These are phyloP conservation scores for Yamadazyma oceani DNA, from an alignment of 1,139 yeast species.

Conservation along the genomic window DNA sequence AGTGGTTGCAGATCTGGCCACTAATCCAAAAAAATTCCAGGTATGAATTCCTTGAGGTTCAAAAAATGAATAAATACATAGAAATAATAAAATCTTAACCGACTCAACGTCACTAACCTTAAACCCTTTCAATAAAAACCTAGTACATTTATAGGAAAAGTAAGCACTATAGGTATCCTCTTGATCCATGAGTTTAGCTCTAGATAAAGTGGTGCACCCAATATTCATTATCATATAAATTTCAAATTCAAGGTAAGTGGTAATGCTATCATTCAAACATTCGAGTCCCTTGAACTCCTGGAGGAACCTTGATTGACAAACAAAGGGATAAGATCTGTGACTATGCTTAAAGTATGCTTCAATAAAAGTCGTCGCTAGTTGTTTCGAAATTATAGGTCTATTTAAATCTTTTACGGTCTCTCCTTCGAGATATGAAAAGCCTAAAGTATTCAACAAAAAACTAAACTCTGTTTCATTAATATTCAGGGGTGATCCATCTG, in stretches of 20 bases:
- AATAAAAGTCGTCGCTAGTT: conserved; percentile 12
- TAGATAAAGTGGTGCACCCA: conserved; percentile 46
- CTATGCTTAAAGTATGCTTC: conserved; percentile 44
- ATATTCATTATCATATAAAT: conserved; percentile 50
- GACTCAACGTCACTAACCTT: conserved; percentile 32
- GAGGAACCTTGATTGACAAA: conserved; percentile 36
- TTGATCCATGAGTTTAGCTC: conserved; percentile 34
- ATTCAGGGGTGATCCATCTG: too few species aligned
- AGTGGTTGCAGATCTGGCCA: conserved; percentile 39
- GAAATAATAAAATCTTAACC: conserved; percentile 36
- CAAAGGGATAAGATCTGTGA: conserved; percentile 43
- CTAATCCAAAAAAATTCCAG: conserved; percentile 50
- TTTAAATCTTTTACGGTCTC: conserved; percentile 1
- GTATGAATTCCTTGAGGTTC: conserved; percentile 45
- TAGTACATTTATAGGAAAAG: conserved; percentile 8
- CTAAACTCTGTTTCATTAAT: background rate
- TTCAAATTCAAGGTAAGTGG: conserved; percentile 24
- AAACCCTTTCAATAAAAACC: conserved; percentile 18
- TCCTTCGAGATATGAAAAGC: conserved; percentile 7
- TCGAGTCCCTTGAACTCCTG: conserved; percentile 20
- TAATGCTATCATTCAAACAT: conserved; percentile 5
- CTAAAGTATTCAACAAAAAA: conserved; percentile 4
- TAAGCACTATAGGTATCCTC: conserved; percentile 24
- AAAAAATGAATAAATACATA: conserved; percentile 47
- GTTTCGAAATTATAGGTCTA: conserved; percentile 7